These are phyloP conservation scores for Yamadazyma sp. DNA, from an alignment of 1,139 yeast species.

Conservation along the genomic window DNA sequence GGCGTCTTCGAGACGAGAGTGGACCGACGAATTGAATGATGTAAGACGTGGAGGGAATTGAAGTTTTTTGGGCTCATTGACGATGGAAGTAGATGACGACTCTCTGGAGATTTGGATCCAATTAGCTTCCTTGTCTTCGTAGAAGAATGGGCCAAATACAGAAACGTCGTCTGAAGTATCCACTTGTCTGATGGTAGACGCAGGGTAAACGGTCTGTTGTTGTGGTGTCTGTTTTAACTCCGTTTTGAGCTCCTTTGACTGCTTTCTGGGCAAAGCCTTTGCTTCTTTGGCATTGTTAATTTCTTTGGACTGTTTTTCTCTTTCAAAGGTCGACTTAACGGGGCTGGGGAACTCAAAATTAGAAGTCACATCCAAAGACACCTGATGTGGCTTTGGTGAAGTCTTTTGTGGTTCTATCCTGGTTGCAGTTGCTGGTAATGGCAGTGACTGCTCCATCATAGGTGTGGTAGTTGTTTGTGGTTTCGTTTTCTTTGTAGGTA, in stretches of 20 bases:
- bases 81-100: constrained; percentile 12
- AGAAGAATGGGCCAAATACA: constrained; percentile 1
- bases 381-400: background rate
- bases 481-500: too few relatives aligned
- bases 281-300: too few relatives aligned
- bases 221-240: background rate
- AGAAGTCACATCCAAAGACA: constrained; percentile 19
- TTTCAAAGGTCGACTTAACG: constrained; percentile 4
- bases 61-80: constrained; percentile 2
- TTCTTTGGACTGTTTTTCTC: background rate
- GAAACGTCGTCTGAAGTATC: constrained; percentile 16
- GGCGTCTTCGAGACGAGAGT: constrained; percentile 12
- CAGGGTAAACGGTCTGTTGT: too few relatives aligned
- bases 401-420: too few relatives aligned
- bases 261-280: too few relatives aligned
- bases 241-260: background rate
- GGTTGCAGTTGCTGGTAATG: background rate
- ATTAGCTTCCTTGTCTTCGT: constrained; percentile 34
- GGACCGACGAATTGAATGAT: constrained; percentile 7
- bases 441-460: background rate
- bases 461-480: too few relatives aligned
- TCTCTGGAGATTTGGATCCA: constrained; percentile 30
- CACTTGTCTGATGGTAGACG: constrained; percentile 9
- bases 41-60: constrained; percentile 4
- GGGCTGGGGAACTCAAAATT: constrained; percentile 18